Evolutionary conservation across 2,329 filamentous ascomycete species (phyloP), one percentile per base, ranked within the genome.

Genomic region (Calonectria honghensis): DNA sequence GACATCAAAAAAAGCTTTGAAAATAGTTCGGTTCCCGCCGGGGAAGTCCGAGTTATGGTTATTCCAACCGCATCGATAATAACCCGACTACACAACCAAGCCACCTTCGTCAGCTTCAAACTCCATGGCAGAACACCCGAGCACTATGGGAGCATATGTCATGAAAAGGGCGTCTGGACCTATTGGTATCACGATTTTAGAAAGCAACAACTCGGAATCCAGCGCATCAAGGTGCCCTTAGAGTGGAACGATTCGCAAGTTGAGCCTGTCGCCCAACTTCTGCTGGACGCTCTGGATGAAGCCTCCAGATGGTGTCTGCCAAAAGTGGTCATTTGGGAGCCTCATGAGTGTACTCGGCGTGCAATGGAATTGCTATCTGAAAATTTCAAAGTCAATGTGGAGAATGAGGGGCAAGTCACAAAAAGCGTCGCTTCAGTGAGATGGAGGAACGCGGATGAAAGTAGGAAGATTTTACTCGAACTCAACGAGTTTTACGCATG

Each of bases 171-270:
- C 1, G 16, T 27, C 16, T 61, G 57, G 57, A 27, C 41, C 10
- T 61, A 61, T 61, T 61, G 57, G 35, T 61, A 39, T 37, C 57
- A 61, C 16, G 57, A 61, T 41, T 61, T 61, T 11, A 61, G 57
- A 35, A 61, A 61, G n/a, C 57, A 29, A 1, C 57, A 41, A 6
- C 57, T 61, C 4, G 57, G n/a, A 13, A 14, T 61, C 14, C 57
- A 61, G 35, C 57, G 57, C 35, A 61, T 41, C 18, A 35, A n/a
- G 11, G 35, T 61, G 5, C 57, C 57, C 4, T 61, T 41, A 20
- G 11, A 27, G 24, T 61, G 57, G 57, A 29, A 20, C 2, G 57
- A 41, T 20, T 6, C 20, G 20, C 20, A 61, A 14, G 57, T 61
- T 41, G 37, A 20, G n/a, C 37, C 57, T 27, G 16, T 18, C 35